Evolutionary conservation across 2,329 filamentous ascomycete species (phyloP), one percentile per base, ranked within the genome.

Genomic region (Aspergillus sp.): DNA sequence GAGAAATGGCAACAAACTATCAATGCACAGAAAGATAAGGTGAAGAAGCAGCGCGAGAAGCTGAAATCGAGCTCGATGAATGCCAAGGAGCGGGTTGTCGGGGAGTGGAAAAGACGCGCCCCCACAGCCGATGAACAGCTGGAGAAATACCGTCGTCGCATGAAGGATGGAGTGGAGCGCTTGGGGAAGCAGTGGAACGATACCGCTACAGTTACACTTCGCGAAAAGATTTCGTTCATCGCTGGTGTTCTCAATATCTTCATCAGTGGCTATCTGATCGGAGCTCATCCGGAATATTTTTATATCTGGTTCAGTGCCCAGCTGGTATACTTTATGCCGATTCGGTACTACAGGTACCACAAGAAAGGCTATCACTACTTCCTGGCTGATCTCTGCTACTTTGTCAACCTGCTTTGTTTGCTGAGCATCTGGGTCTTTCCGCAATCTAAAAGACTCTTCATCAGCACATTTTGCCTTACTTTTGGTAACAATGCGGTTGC

Each of bases 401-500:
- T 97, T 61, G 90, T 95, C 76, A 98, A 98, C 68, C 71, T 96
- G 30, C 77, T 98, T 42, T 73, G 88, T 29, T 74, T 91, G 50
- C 72, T 94, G 47, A 87, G 83, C 55, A 80, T 98, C 40, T 98
- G 91, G 90, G 76, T 86, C 30, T 96, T 97, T 59, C 93, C 93
- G 0, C 72, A 78, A 40, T 96, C 90, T 9, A 95, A 95, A 67
- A 83, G 91, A 36, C 78, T 98, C 11, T 90, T 98, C 66, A 93
- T 94, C 52, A 84, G 89, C 53, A 85, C 88, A 1, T 98, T 90
- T 67, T 97, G 93, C 60, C 75, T 98, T 30, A 88, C 90, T 7
- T 94, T 88, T 61, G 93, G 93, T 50, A 98, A 98, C 69, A 98
- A 98, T 62, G 93, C 93, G 13, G 83, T 96, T 37, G 93, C 93